Conservation (phyloP, 768 basidiomycete species). For the Phallus indusiatus region DNA sequence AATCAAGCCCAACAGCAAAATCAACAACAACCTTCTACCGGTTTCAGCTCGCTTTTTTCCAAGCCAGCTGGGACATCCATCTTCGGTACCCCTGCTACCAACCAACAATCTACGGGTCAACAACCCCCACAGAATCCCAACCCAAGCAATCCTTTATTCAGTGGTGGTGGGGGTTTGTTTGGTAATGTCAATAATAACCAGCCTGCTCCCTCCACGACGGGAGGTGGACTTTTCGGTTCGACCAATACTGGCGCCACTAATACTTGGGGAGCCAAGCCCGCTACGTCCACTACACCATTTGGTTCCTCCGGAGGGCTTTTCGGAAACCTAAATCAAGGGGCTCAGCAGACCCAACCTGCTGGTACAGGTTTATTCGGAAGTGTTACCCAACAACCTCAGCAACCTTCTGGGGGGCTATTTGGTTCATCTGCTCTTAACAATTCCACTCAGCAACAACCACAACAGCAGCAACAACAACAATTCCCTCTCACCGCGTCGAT, state of each 20-base stretch:
- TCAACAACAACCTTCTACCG: constrained; percentile 25
- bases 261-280: constrained; percentile 23
- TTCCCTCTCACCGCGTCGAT: constrained; percentile 70
- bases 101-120: neutral
- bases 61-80: constrained; percentile 1
- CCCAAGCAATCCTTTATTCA: constrained; percentile 3
- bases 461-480: constrained; percentile 10
- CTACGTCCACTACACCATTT: constrained; percentile 26
- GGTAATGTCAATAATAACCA: constrained; percentile 23
- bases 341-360: constrained; percentile 16
- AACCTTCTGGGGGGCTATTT: neutral
- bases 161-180: constrained; percentile 24
- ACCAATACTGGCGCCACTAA: constrained; percentile 20
- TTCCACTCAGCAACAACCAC: neutral
- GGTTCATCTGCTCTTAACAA: constrained; percentile 6
- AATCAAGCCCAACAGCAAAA: constrained; percentile 29
- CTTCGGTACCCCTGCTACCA: neutral
- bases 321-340: constrained; percentile 21
- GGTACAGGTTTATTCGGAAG: constrained; percentile 32
- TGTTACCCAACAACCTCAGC: constrained; percentile 14
- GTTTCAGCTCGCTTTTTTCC: constrained; percentile 4
- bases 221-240: constrained; percentile 30
- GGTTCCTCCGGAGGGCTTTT: constrained; percentile 20
- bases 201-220: constrained; percentile 26
- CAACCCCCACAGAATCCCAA: constrained; percentile 2